Evolutionary conservation across 768 basidiomycete species (phyloP).

Genomic region (Trametes cubensis): DNA sequence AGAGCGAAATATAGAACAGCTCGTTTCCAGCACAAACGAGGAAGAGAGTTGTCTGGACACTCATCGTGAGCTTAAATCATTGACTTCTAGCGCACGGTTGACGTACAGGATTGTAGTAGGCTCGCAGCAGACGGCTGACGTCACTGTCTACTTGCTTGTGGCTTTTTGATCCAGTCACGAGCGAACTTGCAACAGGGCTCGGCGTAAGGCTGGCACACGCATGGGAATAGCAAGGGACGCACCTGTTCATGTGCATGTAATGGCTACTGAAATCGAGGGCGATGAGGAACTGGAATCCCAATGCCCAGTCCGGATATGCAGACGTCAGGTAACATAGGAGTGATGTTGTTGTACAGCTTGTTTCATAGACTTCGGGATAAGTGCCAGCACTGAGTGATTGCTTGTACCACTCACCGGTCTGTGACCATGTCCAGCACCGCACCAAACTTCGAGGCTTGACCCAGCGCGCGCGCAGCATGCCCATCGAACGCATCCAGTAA

Average conservation of each 20-base stretch:
- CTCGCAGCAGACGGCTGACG: conserved; percentile 88
- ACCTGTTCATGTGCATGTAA: conserved; percentile 99
- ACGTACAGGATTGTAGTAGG: conserved; percentile 91
- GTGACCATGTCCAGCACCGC: conserved; percentile 99
- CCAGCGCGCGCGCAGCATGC: conserved; percentile 82
- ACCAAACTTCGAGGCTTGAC: conserved; percentile 95
- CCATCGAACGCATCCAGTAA: conserved; percentile 96
- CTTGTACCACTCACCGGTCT: conserved; percentile 67
- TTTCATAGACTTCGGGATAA: neutral
- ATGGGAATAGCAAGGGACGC: conserved; percentile 21
- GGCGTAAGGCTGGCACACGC: neutral
- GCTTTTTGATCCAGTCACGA: conserved; percentile 90
- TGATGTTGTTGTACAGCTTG: conserved; percentile 95
- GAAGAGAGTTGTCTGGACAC: conserved; percentile 76
- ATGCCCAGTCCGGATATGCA: conserved; percentile 82
- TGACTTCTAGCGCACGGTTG: neutral
- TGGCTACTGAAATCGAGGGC: conserved; percentile 97
- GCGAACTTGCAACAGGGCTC: conserved; percentile 59
- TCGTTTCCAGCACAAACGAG: conserved; percentile 95
- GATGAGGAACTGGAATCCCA: conserved; percentile 93
- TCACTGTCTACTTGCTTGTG: conserved; percentile 94
- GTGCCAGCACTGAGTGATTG: neutral
- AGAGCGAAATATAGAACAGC: conserved; percentile 91
- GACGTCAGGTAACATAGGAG: conserved; percentile 91
- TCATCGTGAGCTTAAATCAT: neutral